Conservation (phyloP, 352 stramenopile genomes). For the Globisporangium polare region DNA sequence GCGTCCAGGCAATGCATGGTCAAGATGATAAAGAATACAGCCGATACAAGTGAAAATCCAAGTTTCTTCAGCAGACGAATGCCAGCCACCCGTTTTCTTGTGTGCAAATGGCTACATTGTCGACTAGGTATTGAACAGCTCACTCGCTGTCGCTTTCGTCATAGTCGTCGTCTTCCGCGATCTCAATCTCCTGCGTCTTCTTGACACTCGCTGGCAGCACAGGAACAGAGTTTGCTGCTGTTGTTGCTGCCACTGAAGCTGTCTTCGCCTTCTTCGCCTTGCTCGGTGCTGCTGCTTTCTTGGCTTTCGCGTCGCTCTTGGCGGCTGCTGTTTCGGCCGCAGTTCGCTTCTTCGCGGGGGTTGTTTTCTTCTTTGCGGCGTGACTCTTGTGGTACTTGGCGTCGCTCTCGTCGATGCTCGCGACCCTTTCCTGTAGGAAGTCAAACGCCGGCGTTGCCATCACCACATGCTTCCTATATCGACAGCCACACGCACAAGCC, state of each 20-base stretch:
- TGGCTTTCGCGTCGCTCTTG: not conserved
- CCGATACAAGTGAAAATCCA: too few species aligned
- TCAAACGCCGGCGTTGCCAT: constrained; percentile 34
- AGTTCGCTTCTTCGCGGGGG: not conserved
- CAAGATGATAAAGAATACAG: not conserved
- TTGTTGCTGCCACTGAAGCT: not conserved
- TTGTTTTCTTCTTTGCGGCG: constrained; percentile 20
- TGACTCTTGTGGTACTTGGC: constrained; percentile 49
- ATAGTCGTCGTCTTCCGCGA: constrained; percentile 73
- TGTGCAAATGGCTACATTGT: not conserved
- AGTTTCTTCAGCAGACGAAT: not conserved
- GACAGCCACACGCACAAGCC: not conserved
- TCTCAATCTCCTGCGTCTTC: constrained; percentile 14
- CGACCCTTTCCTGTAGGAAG: constrained; percentile 55
- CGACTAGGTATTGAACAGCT: constrained; percentile 20
- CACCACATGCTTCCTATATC: constrained; percentile 49
- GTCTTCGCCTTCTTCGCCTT: constrained; percentile 7
- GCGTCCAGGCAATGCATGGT: not conserved
- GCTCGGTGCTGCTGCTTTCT: constrained; percentile 1
- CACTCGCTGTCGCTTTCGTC: constrained; percentile 71
- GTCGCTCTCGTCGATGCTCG: constrained; percentile 52
- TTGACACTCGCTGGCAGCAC: not conserved
- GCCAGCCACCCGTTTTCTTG: not conserved
- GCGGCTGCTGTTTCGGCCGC: constrained; percentile 10
- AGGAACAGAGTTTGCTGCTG: not conserved